These are phyloP conservation scores for Aspergillus hiratsukae DNA, from an alignment of 2,329 filamentous ascomycete genomes.

Conservation along the genomic window DNA sequence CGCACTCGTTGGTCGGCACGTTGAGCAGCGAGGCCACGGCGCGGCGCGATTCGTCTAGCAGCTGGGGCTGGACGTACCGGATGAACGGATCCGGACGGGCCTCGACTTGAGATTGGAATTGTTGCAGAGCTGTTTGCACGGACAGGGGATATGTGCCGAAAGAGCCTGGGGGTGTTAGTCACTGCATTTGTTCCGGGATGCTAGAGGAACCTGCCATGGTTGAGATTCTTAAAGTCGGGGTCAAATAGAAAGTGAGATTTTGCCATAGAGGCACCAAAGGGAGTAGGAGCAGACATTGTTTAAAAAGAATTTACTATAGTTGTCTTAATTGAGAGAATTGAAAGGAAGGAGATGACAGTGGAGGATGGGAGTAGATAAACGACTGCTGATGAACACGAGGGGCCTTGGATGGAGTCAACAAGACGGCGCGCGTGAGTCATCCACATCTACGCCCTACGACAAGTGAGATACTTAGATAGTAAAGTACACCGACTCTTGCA, in stretches of 20 bases:
- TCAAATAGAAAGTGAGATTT: constrained; percentile 64
- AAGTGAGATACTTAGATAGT: too few relatives aligned
- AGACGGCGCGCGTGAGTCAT: not conserved
- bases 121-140: constrained; percentile 56
- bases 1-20: constrained; percentile 60
- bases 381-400: not conserved
- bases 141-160: constrained; percentile 69
- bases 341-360: not conserved
- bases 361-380: not conserved
- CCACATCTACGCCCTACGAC: not conserved
- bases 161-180: constrained; percentile 47
- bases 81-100: constrained; percentile 70
- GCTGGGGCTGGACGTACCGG: constrained; percentile 59
- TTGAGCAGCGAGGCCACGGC: constrained; percentile 64
- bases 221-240: constrained; percentile 65
- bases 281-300: constrained; percentile 14
- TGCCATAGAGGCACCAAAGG: constrained; percentile 53
- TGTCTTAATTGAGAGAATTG: not conserved
- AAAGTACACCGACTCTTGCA: not conserved
- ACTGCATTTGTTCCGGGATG: not conserved
- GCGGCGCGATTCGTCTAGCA: constrained; percentile 61
- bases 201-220: constrained; percentile 59
- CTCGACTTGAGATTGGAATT: constrained; percentile 66
- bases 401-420: too few relatives aligned
- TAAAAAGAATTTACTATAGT: not conserved